phyloP scores from a whole-genome alignment of 2,329 filamentous ascomycete genomes.

The Diplodia sapinea region DNA sequence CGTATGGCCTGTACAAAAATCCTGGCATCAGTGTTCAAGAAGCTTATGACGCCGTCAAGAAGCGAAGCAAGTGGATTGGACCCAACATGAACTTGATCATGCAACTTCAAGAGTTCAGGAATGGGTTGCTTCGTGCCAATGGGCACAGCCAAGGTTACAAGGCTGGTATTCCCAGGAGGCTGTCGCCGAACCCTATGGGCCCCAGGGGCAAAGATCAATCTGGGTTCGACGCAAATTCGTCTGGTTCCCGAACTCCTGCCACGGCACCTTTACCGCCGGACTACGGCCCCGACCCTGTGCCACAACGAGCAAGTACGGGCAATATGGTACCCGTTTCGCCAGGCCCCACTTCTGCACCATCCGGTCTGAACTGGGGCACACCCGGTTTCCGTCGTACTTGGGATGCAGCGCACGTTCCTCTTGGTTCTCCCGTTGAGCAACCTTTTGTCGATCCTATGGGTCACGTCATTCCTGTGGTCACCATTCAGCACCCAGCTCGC shows the following conservation, averaged over 20 bases:
- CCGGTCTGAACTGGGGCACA: slow-evolving; percentile 42
- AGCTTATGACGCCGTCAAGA: slow-evolving; percentile 80
- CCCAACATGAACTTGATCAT: slow-evolving; percentile 94
- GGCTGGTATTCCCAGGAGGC: slow-evolving; percentile 34
- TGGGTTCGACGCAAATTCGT: slow-evolving; percentile 41
- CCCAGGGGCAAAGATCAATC: slow-evolving; percentile 41
- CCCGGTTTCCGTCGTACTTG: slow-evolving; percentile 49
- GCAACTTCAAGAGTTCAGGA: slow-evolving; percentile 79
- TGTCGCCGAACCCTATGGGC: slow-evolving; percentile 34
- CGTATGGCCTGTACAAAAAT: slow-evolving; percentile 81
- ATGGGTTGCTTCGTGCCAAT: slow-evolving; percentile 51
- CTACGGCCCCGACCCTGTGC: slow-evolving; percentile 59
- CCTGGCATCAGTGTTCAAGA: slow-evolving; percentile 79
- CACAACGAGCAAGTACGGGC: slow-evolving; percentile 52
- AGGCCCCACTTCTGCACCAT: slow-evolving; percentile 49
- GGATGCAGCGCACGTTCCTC: slow-evolving; percentile 43
- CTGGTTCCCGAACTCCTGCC: slow-evolving; percentile 45
- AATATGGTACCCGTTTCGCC: slow-evolving; percentile 52
- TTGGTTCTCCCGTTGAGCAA: slow-evolving; percentile 33
- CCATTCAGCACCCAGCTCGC: slow-evolving; percentile 25
- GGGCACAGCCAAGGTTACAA: slow-evolving; percentile 44
- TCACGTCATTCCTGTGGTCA: slow-evolving; percentile 45
- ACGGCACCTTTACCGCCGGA: slow-evolving; percentile 49
- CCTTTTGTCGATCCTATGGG: slow-evolving; percentile 48
- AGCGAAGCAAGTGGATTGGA: slow-evolving; percentile 84